Evolutionary conservation across 768 basidiomycete species (phyloP).

Genomic region (Mycena crocata): DNA sequence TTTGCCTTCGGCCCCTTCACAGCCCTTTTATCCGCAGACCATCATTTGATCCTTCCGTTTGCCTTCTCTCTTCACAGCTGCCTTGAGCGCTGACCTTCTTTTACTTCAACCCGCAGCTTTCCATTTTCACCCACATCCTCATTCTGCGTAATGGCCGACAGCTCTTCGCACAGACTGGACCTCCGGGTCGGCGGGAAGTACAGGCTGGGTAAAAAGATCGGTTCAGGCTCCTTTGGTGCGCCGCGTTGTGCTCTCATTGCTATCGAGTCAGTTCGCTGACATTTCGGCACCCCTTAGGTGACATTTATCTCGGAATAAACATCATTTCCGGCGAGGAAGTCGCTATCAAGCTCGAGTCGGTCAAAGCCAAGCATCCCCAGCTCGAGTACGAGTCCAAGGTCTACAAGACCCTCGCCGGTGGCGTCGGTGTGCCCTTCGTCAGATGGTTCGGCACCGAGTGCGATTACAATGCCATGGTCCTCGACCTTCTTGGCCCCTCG

Average conservation of each 20-base stretch:
- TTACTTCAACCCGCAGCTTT: slow-evolving; percentile 14
- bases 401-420: slow-evolving; percentile 98
- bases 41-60: slow-evolving; percentile 22
- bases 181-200: slow-evolving; percentile 95
- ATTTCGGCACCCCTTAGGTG: slow-evolving; percentile 72
- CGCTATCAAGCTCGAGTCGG: slow-evolving; percentile 99
- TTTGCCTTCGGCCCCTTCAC: not conserved
- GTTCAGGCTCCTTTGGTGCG: slow-evolving; percentile 97
- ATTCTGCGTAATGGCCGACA: slow-evolving; percentile 78
- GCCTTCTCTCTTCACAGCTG: not conserved
- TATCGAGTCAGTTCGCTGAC: slow-evolving; percentile 24
- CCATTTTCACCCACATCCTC: slow-evolving; percentile 28
- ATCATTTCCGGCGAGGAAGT: slow-evolving; percentile 99
- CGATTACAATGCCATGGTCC: slow-evolving; percentile 99
- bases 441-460: slow-evolving; percentile 96
- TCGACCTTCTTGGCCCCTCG: slow-evolving; percentile 94
- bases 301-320: slow-evolving; percentile 99
- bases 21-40: not conserved
- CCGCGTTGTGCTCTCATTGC: slow-evolving; percentile 30
- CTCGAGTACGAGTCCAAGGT: slow-evolving; percentile 98
- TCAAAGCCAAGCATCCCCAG: slow-evolving; percentile 99
- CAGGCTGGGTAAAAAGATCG: slow-evolving; percentile 99
- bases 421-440: slow-evolving; percentile 98
- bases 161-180: slow-evolving; percentile 78
- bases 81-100: slow-evolving; percentile 19